Conservation (phyloP, 129 eudicot species). For the Cynara cardunculus region DNA sequence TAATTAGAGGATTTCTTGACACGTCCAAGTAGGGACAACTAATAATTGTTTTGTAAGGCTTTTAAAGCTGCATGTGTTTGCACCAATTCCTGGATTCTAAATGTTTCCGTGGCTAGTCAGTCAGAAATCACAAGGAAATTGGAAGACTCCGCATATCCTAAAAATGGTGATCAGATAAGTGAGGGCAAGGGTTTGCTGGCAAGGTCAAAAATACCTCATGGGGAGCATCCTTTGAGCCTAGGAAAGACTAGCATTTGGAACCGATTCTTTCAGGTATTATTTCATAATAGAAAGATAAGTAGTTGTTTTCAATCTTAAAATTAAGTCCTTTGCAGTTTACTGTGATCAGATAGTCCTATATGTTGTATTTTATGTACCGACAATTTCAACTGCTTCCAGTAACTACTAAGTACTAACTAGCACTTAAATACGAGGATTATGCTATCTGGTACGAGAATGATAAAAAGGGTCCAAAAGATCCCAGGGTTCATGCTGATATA, state of each 20-base stretch:
- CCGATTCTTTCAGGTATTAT: constrained; percentile 89
- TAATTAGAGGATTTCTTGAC: not conserved
- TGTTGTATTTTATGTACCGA: not conserved
- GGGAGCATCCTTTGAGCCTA: constrained; percentile 92
- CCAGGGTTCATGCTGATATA: not conserved
- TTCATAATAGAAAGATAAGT: constrained; percentile 5
- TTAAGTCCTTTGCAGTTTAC: not conserved
- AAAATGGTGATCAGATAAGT: constrained; percentile 38
- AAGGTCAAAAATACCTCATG: constrained; percentile 71
- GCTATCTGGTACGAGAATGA: not conserved
- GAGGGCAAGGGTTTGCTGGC: constrained; percentile 57
- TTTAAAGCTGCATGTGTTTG: constrained; percentile 12
- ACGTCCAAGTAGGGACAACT: not conserved
- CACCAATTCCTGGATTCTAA: constrained; percentile 40
- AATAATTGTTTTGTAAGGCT: not conserved
- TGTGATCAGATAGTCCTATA: not conserved
- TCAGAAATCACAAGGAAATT: constrained; percentile 86
- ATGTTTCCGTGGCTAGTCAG: constrained; percentile 86
- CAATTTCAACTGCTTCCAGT: not conserved
- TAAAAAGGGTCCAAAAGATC: not conserved
- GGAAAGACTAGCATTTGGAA: constrained; percentile 94
- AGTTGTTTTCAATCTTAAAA: not conserved
- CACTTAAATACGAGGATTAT: not conserved
- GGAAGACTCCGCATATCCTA: constrained; percentile 52
- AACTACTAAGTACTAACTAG: no score